phyloP scores from a whole-genome alignment of 1,139 yeast genomes.

The Pichia sp. region DNA sequence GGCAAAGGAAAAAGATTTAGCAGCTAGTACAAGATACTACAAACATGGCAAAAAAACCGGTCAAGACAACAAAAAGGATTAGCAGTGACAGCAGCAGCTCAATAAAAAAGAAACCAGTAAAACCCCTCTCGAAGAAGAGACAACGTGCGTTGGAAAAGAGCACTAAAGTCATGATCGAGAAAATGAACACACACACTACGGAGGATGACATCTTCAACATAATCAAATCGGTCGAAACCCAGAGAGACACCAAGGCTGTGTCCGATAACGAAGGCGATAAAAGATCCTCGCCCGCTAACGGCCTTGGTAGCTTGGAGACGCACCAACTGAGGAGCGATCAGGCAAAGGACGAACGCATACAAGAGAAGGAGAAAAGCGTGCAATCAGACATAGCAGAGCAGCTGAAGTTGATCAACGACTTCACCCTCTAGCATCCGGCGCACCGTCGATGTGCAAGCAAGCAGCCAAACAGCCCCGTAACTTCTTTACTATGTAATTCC shows the following conservation, averaged over 20 bases:
- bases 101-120: neutral
- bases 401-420: constrained; percentile 44
- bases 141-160: constrained; percentile 15
- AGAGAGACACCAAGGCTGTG: constrained; percentile 14
- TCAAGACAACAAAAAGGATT: neutral
- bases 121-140: constrained; percentile 16
- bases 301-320: constrained; percentile 28
- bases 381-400: constrained; percentile 53
- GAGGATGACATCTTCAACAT: constrained; percentile 36
- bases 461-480: neutral
- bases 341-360: constrained; percentile 42
- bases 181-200: constrained; percentile 39
- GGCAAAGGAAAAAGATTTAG: too few species aligned
- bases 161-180: constrained; percentile 35
- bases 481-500: neutral
- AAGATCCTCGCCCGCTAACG: constrained; percentile 19
- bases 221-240: constrained; percentile 16
- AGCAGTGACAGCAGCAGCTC: neutral
- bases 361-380: constrained; percentile 41
- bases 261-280: constrained; percentile 17
- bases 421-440: constrained; percentile 8
- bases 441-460: too few species aligned
- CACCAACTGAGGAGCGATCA: constrained; percentile 30
- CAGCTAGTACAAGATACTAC: too few species aligned
- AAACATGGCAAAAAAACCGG: neutral